Evolutionary conservation across 176 grass and related monocot genomes (phyloP).

Genomic region (Carex littledalei): DNA sequence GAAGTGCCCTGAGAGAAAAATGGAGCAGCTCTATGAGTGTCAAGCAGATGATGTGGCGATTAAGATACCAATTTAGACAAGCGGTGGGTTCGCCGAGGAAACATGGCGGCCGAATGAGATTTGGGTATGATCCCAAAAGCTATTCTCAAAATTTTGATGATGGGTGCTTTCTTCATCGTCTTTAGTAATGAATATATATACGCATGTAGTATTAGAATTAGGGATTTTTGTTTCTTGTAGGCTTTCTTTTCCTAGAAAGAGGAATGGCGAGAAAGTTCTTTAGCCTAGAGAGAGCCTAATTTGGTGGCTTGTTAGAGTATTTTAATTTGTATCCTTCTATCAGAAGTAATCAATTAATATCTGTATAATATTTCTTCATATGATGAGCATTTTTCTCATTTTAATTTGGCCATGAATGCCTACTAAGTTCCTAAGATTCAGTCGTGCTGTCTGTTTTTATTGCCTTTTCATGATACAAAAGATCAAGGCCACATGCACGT

Average conservation of each 20-base stretch:
- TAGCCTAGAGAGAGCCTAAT: not conserved
- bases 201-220: not conserved
- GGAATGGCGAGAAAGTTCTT: not conserved
- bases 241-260: not conserved
- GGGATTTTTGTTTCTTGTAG: not conserved
- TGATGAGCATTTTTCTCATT: not conserved
- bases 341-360: not conserved
- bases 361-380: not conserved
- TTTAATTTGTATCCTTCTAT: not conserved
- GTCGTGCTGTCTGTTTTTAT: not conserved
- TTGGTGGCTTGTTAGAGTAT: not conserved
- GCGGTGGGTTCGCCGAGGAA: not conserved
- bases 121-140: constrained; percentile 30
- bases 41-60: constrained; percentile 23
- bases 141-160: constrained; percentile 39
- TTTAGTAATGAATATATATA: no score
- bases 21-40: not conserved
- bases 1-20: not conserved
- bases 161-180: not conserved
- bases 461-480: no score
- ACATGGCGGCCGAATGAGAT: not conserved
- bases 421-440: not conserved
- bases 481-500: no score
- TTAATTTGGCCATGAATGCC: not conserved
- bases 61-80: constrained; percentile 14